Conservation (phyloP, 2,329 filamentous ascomycete genomes). For the Falciphora oryzae region DNA sequence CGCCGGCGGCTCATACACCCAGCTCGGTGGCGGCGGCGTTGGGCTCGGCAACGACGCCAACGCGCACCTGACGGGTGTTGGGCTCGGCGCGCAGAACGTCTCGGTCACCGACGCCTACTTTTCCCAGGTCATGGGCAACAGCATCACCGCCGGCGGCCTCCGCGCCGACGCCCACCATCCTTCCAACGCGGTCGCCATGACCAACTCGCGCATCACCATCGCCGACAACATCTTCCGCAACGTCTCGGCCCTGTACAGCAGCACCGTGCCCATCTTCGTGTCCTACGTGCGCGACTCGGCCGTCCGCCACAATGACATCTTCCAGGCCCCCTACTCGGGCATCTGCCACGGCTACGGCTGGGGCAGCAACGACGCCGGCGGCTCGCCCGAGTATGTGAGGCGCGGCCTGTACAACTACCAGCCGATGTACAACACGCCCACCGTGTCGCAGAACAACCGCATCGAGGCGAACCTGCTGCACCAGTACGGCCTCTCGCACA, state of each 20-base stretch:
- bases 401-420: conserved; percentile 14
- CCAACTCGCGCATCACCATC: conserved; percentile 12
- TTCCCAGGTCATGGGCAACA: conserved; percentile 14
- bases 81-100: conserved; percentile 13
- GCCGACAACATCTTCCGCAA: conserved; percentile 14
- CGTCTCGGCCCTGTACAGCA: conserved; percentile 11
- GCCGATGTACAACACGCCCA: conserved; percentile 13
- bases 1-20: conserved; percentile 9
- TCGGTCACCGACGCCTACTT: conserved; percentile 10
- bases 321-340: conserved; percentile 11
- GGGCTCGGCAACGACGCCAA: conserved; percentile 11
- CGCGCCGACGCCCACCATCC: conserved; percentile 14
- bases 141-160: conserved; percentile 13
- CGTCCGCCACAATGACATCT: conserved; percentile 13
- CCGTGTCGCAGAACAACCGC: conserved; percentile 11
- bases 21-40: conserved; percentile 12
- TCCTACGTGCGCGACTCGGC: conserved; percentile 13
- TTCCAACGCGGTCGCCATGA: conserved; percentile 8
- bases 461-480: conserved; percentile 12
- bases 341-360: conserved; percentile 10
- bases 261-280: conserved; percentile 11
- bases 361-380: conserved; percentile 14
- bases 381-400: conserved; percentile 11
- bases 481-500: conserved; percentile 12
- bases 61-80: conserved; percentile 10